phyloP scores from a whole-genome alignment of 2,329 filamentous ascomycete species.

The Nemania sp. region DNA sequence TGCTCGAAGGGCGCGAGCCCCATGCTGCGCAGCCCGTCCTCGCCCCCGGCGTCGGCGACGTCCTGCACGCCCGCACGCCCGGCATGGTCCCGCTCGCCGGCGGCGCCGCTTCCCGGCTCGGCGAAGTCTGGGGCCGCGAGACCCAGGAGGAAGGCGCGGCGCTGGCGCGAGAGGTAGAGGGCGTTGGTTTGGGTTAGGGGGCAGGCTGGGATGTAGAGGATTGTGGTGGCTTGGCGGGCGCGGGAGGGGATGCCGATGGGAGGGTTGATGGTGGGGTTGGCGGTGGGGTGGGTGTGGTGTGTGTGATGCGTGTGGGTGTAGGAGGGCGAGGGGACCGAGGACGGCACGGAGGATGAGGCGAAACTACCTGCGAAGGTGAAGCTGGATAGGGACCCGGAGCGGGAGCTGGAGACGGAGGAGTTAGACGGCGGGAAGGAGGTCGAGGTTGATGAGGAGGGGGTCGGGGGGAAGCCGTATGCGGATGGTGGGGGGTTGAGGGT shows the following conservation, averaged over 20 bases:
- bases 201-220: constrained; percentile 88
- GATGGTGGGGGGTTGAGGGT: constrained; percentile 5
- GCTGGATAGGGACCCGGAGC: constrained; percentile 10
- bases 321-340: not conserved
- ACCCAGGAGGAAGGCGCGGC: constrained; percentile 75
- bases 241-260: constrained; percentile 65
- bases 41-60: constrained; percentile 52
- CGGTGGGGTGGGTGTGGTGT: not conserved
- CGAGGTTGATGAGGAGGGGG: not conserved
- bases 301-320: constrained; percentile 2
- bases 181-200: constrained; percentile 82
- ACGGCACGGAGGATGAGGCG: not conserved
- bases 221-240: constrained; percentile 74
- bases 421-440: not conserved
- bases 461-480: constrained; percentile 7
- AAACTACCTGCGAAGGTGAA: constrained; percentile 13
- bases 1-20: constrained; percentile 54
- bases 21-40: constrained; percentile 57
- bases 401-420: not conserved
- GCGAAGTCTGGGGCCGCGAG: constrained; percentile 74
- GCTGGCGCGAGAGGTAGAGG: constrained; percentile 76
- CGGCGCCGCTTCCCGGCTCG: constrained; percentile 17
- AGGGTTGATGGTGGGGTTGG: constrained; percentile 48
- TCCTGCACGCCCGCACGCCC: constrained; percentile 59
- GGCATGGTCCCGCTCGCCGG: constrained; percentile 70